Percentiles rank a stretch among this genome's conserved stretches.
Evolutionary conservation across 805 yeast genomes (phyloP).

Genomic region (Teunomyces lycoperdinae): DNA sequence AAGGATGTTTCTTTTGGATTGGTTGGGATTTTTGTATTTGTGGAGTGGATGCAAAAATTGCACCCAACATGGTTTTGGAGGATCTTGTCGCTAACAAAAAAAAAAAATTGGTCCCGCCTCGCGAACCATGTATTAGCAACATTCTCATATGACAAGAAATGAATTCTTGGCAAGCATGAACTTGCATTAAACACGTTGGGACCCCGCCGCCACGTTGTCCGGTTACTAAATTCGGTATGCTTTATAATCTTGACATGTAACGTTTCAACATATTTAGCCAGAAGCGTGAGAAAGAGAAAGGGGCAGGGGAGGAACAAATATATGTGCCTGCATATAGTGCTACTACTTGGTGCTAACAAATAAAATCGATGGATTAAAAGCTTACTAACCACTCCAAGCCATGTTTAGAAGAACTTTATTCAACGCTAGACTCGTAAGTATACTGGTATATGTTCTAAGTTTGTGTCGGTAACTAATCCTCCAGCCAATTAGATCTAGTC

Average conservation of each 20-base stretch:
- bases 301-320: too few species aligned
- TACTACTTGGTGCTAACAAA: neutral
- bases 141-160: too few species aligned
- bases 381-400: neutral
- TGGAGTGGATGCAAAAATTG: neutral
- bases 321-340: neutral
- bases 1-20: neutral
- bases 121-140: too few species aligned
- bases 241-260: too few species aligned
- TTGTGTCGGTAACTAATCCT: neutral
- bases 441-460: neutral
- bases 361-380: slow-evolving; percentile 7
- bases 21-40: neutral
- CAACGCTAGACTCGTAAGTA: slow-evolving; percentile 15
- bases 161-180: too few species aligned
- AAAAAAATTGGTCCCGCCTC: neutral
- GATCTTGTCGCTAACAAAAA: neutral
- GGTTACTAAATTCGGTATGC: too few species aligned
- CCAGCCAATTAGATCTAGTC: slow-evolving; percentile 1
- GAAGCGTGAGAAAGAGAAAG: too few species aligned
- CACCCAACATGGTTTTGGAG: neutral
- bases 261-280: too few species aligned
- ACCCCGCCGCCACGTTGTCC: too few species aligned
- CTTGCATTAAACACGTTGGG: too few species aligned
- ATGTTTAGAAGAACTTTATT: slow-evolving; percentile 17